Base-by-base conservation (phyloP, 2,329 filamentous ascomycete species). In the Fusarium pseudocircinatum region DNA sequence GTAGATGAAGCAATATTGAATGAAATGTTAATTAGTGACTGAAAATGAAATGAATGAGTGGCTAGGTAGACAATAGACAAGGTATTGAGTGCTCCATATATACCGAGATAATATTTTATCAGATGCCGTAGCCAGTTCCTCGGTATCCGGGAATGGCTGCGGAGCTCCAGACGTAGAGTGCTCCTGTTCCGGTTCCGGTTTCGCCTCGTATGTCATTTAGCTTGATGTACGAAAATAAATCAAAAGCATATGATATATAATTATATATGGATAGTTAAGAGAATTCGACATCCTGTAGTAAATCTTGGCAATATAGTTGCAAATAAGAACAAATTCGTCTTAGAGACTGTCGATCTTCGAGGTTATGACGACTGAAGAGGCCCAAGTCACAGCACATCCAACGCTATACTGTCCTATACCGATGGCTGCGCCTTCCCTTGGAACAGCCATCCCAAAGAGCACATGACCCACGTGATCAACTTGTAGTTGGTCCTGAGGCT, bases 391-490 rank as follows among this genome's bases (percentile, higher is more conserved):
- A 69, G 64, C 58, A 50, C 39, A 52, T 42, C n/a, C 34, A 50
- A 16, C 15, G 30, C 44, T 64, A 11, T 60, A 64, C 39, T 40
- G n/a, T 47, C 36, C 46, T 50, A 63, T 65, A 67, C 42, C n/a
- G 39, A 62, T 61, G 58, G 53, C 56, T 71, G 56, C 52, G 59
- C 57, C 52, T 68, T 63, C 50, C 18, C 42, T 37, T 32, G 30
- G 44, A 36, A 30, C 20, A 56, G 20, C 53, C 63, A 47, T 42
- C 50, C 26, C 26, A 69, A 69, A 64, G 39, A 42, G 65, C 67
- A 69, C 50, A 69, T 74, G 70, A 60, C 47, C 53, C 70, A 73
- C 70, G 70, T 73, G 70, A 73, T 59, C 70, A 46, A 60, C 60
- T 59, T 47, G 44, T 58, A 69, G 32, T 65, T 40, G 13, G 36